phyloP scores from a whole-genome alignment of 176 grass and related monocot species.

The Ampelocalamus luodianensis region DNA sequence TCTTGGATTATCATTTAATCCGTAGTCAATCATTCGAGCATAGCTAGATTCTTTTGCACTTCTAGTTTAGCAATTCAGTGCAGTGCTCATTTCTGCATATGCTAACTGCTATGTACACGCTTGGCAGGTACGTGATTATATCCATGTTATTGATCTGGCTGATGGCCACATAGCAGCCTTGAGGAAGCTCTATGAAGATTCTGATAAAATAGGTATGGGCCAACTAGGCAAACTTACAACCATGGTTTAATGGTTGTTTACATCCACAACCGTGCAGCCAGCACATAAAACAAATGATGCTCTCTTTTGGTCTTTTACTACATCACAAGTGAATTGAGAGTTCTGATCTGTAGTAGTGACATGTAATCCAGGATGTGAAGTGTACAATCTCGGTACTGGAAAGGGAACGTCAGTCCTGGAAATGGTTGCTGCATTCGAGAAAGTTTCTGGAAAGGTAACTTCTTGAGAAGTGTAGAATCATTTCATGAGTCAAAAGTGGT shows the following conservation, averaged over 20 bases:
- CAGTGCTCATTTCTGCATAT: background rate
- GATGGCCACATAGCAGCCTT: slow-evolving; percentile 85
- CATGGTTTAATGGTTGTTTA: background rate
- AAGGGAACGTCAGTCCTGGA: slow-evolving; percentile 84
- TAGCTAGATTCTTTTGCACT: background rate
- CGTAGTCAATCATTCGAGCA: background rate
- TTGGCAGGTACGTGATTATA: slow-evolving; percentile 80
- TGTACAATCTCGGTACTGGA: slow-evolving; percentile 86
- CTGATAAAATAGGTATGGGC: slow-evolving; percentile 58
- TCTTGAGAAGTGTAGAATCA: background rate
- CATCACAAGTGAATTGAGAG: background rate
- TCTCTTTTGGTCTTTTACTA: background rate
- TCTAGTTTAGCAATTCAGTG: too few relatives aligned
- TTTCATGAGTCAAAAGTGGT: too few relatives aligned
- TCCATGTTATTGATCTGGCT: slow-evolving; percentile 87
- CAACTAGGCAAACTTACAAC: background rate
- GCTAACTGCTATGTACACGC: slow-evolving; percentile 23
- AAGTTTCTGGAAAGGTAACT: slow-evolving; percentile 70
- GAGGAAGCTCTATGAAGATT: slow-evolving; percentile 74
- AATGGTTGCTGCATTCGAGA: slow-evolving; percentile 81
- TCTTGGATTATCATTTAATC: background rate
- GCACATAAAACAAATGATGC: background rate
- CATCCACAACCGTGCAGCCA: background rate
- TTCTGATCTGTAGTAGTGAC: slow-evolving; percentile 11
- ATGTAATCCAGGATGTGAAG: slow-evolving; percentile 62